These are phyloP conservation scores for Coniophora puteana DNA, from an alignment of 1,284 basidiomycete species.

Conservation along the genomic window DNA sequence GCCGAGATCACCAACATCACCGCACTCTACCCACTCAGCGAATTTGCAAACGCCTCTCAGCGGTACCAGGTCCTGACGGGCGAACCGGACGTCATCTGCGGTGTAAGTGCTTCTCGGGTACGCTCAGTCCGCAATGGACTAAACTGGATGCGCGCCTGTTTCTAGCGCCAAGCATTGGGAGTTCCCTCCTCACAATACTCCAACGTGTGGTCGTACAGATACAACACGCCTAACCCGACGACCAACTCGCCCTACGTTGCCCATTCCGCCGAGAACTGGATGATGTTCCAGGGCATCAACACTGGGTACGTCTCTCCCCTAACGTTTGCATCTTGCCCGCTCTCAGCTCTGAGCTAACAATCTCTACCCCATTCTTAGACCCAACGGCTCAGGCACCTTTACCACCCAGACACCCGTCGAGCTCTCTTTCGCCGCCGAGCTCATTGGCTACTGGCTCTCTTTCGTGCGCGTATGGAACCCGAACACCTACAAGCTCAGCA, in stretches of 20 bases:
- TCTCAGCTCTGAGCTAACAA: conserved; percentile 14
- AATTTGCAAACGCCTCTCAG: conserved; percentile 15
- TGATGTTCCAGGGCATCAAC: conserved; percentile 11
- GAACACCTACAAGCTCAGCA: conserved; percentile 10
- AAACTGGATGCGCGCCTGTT: too few relatives aligned
- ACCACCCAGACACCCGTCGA: conserved; percentile 7
- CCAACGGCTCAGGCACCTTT: conserved; percentile 14
- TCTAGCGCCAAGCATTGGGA: conserved; percentile 6
- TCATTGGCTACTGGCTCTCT: conserved; percentile 11
- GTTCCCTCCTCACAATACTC: conserved; percentile 7
- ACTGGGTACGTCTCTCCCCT: conserved; percentile 9
- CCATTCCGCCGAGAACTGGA: conserved; percentile 13
- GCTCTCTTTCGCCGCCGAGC: conserved; percentile 14
- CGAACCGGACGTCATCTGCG: conserved; percentile 10
- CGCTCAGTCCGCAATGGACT: too few relatives aligned
- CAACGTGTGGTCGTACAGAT: conserved; percentile 11
- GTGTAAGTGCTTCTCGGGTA: conserved; percentile 6
- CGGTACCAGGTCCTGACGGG: conserved; percentile 9
- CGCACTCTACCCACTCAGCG: conserved; percentile 9
- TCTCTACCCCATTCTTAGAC: conserved; percentile 1
- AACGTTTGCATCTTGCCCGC: not conserved
- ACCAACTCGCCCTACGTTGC: conserved; percentile 2
- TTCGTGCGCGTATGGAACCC: conserved; percentile 11
- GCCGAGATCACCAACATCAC: conserved; percentile 9
- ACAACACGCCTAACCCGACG: conserved; percentile 13